Conservation (phyloP, 805 yeast genomes). For the Wickerhamomyces bovis region DNA sequence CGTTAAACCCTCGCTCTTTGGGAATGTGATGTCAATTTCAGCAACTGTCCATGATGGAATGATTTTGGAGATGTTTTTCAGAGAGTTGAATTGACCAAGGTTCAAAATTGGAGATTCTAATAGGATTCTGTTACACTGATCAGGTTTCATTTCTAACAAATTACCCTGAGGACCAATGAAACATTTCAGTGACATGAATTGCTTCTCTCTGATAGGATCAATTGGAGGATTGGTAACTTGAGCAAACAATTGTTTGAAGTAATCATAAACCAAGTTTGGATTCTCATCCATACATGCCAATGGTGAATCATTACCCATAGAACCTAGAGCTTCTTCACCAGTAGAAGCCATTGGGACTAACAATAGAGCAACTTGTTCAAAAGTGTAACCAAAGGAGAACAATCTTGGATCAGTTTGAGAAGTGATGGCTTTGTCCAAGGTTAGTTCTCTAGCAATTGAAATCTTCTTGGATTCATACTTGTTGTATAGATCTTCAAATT, state of each 20-base stretch:
- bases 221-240: conserved; percentile 99
- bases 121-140: conserved; percentile 84
- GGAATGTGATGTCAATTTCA: conserved; percentile 83
- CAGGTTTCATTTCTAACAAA: conserved; percentile 83
- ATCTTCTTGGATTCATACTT: conserved; percentile 37
- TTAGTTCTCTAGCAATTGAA: conserved; percentile 14
- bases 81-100: conserved; percentile 66
- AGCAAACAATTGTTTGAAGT: conserved; percentile 93
- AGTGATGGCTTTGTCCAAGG: conserved; percentile 25
- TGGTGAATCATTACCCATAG: conserved; percentile 98
- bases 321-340: conserved; percentile 93
- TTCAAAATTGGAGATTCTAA: conserved; percentile 79
- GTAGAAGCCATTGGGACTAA: conserved; percentile 90
- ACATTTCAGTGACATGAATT: conserved; percentile 96
- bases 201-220: conserved; percentile 94
- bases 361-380: conserved; percentile 78
- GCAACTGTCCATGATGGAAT: conserved; percentile 85
- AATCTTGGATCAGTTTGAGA: conserved; percentile 78
- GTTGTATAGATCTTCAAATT: conserved; percentile 65
- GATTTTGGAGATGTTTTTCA: conserved; percentile 62
- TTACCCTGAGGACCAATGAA: conserved; percentile 98
- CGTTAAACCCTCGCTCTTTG: conserved; percentile 70
- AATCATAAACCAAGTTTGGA: conserved; percentile 86
- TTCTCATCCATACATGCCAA: conserved; percentile 91
- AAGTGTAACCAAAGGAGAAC: conserved; percentile 87